These are phyloP conservation scores for Pythium vanterpoolii DNA, from an alignment of 352 stramenopile genomes.

Conservation along the genomic window DNA sequence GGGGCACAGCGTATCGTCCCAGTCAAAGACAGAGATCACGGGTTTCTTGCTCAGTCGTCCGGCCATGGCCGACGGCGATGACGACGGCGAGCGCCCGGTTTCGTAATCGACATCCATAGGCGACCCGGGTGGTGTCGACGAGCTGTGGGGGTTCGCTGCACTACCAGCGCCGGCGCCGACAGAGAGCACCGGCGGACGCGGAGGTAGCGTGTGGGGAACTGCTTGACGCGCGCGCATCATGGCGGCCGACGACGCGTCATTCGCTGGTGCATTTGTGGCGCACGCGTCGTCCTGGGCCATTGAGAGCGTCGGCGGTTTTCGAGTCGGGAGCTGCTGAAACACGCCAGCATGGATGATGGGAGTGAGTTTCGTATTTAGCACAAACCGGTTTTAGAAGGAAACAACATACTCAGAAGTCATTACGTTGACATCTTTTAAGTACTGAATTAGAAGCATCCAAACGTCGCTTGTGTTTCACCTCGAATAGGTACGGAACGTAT, in stretches of 20 bases:
- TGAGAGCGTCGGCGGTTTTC: neutral
- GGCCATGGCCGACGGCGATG: constrained; percentile 17
- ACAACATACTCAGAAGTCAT: neutral
- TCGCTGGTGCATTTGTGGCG: neutral
- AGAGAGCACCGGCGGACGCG: constrained; percentile 1
- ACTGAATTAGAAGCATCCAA: neutral
- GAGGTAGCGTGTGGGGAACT: neutral
- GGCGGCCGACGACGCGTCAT: neutral
- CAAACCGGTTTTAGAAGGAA: neutral
- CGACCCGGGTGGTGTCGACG: constrained; percentile 16
- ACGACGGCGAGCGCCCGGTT: constrained; percentile 1
- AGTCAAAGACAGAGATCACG: constrained; percentile 51
- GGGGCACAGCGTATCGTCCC: constrained; percentile 65
- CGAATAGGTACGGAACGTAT: too few species aligned
- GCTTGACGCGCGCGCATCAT: neutral
- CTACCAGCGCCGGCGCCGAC: neutral
- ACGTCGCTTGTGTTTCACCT: too few species aligned
- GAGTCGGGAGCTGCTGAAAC: neutral
- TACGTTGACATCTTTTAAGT: neutral
- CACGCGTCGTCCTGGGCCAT: neutral
- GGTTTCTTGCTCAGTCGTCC: constrained; percentile 11
- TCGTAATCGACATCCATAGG: constrained; percentile 26
- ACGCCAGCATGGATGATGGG: neutral
- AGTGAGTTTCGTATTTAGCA: neutral
- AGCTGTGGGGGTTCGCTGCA: too few species aligned